phyloP scores from a whole-genome alignment of 2,329 filamentous ascomycete species.

The Fusarium begoniae region DNA sequence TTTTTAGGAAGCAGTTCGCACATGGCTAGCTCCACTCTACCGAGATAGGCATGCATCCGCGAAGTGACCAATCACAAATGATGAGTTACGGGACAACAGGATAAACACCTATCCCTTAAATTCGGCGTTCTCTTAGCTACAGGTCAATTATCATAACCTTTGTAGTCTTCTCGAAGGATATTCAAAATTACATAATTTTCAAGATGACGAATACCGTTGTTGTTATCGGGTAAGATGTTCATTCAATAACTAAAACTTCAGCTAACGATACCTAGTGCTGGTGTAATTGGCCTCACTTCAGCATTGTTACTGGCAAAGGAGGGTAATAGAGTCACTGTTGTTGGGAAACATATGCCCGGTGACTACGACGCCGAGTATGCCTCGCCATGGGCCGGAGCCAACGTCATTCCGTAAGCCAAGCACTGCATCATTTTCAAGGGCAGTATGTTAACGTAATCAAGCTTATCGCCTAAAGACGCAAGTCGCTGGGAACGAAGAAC shows the following conservation, averaged over 20 bases:
- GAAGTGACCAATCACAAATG: background rate
- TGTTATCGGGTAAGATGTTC: background rate
- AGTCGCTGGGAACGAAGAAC: constrained; percentile 70
- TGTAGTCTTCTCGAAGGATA: rapidly evolving
- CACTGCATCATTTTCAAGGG: rapidly evolving
- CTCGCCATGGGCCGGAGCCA: constrained; percentile 89
- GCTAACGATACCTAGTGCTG: constrained; percentile 49
- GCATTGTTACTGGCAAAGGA: constrained; percentile 58
- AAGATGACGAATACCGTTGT: constrained; percentile 7
- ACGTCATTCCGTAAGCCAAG: constrained; percentile 72
- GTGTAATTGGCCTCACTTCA: constrained; percentile 61
- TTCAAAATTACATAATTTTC: background rate
- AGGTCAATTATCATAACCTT: background rate
- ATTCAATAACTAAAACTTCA: rapidly evolving
- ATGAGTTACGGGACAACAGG: background rate
- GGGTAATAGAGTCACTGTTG: constrained; percentile 68
- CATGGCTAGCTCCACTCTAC: background rate
- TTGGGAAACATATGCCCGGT: constrained; percentile 91
- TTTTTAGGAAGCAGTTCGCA: background rate
- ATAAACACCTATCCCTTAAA: background rate
- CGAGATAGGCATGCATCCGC: constrained; percentile 18
- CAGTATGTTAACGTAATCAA: constrained; percentile 27
- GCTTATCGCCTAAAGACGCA: constrained; percentile 47
- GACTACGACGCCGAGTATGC: constrained; percentile 93
- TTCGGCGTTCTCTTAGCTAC: background rate